Evolutionary conservation across 257 asterid genomes (phyloP).

Genomic region (Linaria vulgaris): DNA sequence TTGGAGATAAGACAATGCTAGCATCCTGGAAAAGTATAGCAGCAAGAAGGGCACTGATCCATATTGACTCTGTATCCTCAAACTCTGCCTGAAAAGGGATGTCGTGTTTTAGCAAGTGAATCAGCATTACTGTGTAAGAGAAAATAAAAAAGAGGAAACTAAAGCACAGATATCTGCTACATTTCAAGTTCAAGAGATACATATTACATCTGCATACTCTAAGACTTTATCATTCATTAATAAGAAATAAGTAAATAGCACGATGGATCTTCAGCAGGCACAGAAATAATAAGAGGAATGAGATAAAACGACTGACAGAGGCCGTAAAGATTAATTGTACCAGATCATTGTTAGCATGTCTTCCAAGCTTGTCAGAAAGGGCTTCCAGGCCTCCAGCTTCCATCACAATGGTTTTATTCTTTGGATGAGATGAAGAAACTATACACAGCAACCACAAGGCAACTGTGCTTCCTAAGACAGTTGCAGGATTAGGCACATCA

Average conservation of each 20-base stretch:
- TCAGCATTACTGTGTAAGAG: not conserved
- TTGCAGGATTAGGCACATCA: slow-evolving; percentile 67
- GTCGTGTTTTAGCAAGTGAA: slow-evolving; percentile 26
- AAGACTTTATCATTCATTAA: not conserved
- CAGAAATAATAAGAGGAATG: not conserved
- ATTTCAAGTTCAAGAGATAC: slow-evolving; percentile 3
- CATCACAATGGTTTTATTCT: slow-evolving; percentile 51
- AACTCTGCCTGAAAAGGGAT: slow-evolving; percentile 58
- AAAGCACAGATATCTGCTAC: slow-evolving; percentile 13
- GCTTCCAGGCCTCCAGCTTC: slow-evolving; percentile 84
- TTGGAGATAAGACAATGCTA: slow-evolving; percentile 53
- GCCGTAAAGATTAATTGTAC: slow-evolving; percentile 32
- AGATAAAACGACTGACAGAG: slow-evolving; percentile 5
- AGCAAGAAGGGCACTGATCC: slow-evolving; percentile 77
- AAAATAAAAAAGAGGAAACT: not conserved
- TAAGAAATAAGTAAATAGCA: not conserved
- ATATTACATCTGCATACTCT: not conserved
- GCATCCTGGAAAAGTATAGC: slow-evolving; percentile 76
- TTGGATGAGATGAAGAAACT: slow-evolving; percentile 52
- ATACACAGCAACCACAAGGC: slow-evolving; percentile 81
- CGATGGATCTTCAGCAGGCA: not conserved
- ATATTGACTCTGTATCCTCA: slow-evolving; percentile 72
- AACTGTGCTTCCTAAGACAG: slow-evolving; percentile 62
- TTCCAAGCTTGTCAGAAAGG: slow-evolving; percentile 58
- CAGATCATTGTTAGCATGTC: slow-evolving; percentile 48